Base-by-base conservation (phyloP, 2,329 filamentous ascomycete genomes). In the Magnaporthiopsis rhizophila region DNA sequence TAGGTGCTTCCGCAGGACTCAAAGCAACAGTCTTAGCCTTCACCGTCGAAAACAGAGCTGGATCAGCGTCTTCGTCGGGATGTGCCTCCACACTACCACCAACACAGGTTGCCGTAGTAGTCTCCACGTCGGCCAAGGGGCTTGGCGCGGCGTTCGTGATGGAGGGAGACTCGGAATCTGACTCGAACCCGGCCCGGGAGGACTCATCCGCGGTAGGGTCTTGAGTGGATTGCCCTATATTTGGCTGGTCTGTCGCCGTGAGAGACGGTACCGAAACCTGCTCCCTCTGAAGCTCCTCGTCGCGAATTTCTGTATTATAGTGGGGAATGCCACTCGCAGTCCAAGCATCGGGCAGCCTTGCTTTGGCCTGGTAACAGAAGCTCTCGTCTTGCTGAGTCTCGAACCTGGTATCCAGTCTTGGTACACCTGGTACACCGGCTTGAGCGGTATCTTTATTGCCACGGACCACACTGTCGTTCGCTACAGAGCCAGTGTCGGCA, bases 311-410 rank as follows among this genome's bases (percentile, higher is more conserved):
- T 9, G 59, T 57, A n/a, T 11, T 8, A n/a, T 53, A 3, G n/a
- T 24, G 45, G 38, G 18, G 38, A 8, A 18, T 53, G n/a, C 8
- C 45, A 13, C 45, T 53, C 18, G 21, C 9, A 24, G 45, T 9
- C 18, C n/a, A 18, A 59, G 18, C 28, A 57, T 32, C n/a, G 66
- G 26, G n/a, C 57, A 24, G n/a, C 59, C 53, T 58, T 63, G 62
- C 56, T 7, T 65, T 69, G 58, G 70, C 69, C 28, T 70, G 74
- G 65, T 73, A 76, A 24, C 68, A 67, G 62, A 76, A 76, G 64
- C 72, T 77, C 15, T 70, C 67, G 57, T 76, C 74, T 65, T 71
- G 68, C 58, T 77, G 73, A 12, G 70, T 75, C 62, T 71, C 59
- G 2, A 68, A 67, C n/a, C 13, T 24, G 2, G n/a, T 21, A 53